A percentile compares a stretch with the other conserved stretches of the same genome.
These are phyloP conservation scores for Xenosphaeropsis pyriputrescens DNA, from an alignment of 2,329 filamentous ascomycete genomes.

Conservation along the genomic window DNA sequence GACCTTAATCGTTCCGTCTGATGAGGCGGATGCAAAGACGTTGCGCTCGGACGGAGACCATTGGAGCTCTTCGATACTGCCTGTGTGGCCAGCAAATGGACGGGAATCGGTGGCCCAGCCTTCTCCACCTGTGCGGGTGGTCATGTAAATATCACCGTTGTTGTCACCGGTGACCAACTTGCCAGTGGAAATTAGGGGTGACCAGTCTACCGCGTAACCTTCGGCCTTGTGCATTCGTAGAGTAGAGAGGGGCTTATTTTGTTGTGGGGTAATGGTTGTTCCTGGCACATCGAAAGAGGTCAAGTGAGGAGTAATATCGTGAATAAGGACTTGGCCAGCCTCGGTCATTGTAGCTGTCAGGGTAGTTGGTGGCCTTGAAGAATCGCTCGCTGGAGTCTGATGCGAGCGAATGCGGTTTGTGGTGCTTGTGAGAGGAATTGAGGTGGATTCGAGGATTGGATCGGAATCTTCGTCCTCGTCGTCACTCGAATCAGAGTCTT, in stretches of 20 bases:
- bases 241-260: constrained; percentile 79
- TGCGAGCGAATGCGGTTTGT: constrained; percentile 89
- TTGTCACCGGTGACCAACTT: constrained; percentile 89
- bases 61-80: constrained; percentile 86
- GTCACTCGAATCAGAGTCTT: constrained; percentile 52
- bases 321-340: constrained; percentile 74
- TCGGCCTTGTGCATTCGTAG: constrained; percentile 85
- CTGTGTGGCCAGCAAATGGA: constrained; percentile 69
- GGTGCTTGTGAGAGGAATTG: constrained; percentile 72
- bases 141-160: constrained; percentile 77
- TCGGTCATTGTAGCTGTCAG: constrained; percentile 89
- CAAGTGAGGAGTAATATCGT: constrained; percentile 86
- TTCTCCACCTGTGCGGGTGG: constrained; percentile 73
- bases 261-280: constrained; percentile 60
- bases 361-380: constrained; percentile 61
- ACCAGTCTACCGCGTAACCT: constrained; percentile 97
- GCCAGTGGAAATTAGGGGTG: constrained; percentile 61
- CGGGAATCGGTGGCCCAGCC: constrained; percentile 79
- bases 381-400: constrained; percentile 60
- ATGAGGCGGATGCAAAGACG: constrained; percentile 88
- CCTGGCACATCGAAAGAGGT: constrained; percentile 83
- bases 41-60: constrained; percentile 91
- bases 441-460: constrained; percentile 84
- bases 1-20: constrained; percentile 86
- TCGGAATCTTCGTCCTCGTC: constrained; percentile 65